Evolutionary conservation across 257 asterid species (phyloP), one percentile per base, ranked within the genome.

Genomic region (Mentha longifolia): DNA sequence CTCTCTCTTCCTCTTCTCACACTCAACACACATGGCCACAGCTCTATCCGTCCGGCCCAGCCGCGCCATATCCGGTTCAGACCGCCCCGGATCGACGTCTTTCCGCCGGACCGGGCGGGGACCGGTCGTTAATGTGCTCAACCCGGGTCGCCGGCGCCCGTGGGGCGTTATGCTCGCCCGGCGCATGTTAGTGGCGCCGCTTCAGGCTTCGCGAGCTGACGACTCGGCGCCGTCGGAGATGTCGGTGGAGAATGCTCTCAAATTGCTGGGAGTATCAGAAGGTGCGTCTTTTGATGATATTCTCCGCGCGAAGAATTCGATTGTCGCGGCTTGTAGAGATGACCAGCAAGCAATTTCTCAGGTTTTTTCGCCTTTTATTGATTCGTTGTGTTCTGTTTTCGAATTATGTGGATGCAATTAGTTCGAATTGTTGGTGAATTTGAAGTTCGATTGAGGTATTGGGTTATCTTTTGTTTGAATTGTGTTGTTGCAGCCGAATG

Each of bases 281-380:
- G 98, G 98, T 9, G 97, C 99, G 15, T 85, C 96, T 4, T 95
- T 95, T 61, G 99, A 95, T 50, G 99, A 95, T 72, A 90, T 95
- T 80, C 91, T 95, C 67, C 84, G 96, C 31, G 99, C 99, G 9
- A 95, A 88, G 88, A 90, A 90, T 30, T 87, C 95, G 13, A 82
- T 84, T 54, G 63, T 92, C 28, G 83, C 96, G 35, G 25, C 86
- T 64, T 87, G 94, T 77, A 88, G 88, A 77, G 97, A 88, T 69
- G 96, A 95, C 86, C 84, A 85, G 35, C 85, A 81, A 67, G 65
- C 91, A 13, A 84, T 95, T 77, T 74, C 90, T 30, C 90, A 88
- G 99, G 99, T 94, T 39, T 52, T 28, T 39, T 6, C 16, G 25
- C 19, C 28, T n/a, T 20, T 47, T 56, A 19, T 3, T 2, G 2